Base-by-base conservation (phyloP, 257 asterid genomes). In the Ballota nigra region DNA sequence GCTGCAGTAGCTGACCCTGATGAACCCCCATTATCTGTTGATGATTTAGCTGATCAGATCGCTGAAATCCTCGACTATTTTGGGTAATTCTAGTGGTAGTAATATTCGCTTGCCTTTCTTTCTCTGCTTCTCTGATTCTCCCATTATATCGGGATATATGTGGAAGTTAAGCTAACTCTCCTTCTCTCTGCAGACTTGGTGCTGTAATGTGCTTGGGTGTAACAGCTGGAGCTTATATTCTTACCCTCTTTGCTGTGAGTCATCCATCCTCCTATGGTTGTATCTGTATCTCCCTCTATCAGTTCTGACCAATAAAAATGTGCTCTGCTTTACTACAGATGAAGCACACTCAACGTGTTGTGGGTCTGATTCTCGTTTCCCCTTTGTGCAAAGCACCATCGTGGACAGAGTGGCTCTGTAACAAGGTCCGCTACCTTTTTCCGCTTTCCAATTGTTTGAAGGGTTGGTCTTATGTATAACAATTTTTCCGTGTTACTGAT, bases 341-440 rank as follows among this genome's bases (percentile, higher is more conserved):
- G 16, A 95, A 92, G 80, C 77, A 95, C 76, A 31, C 92, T 8
- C 82, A 72, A 45, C 91, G 96, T 63, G 97, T 90, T 53, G 79
- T 83, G 86, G 99, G 99, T 73, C 75, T 95, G 88, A 89, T 95
- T 81, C 98, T 95, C 26, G 82, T 95, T 81, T 95, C 99, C 74
- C 98, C 99, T 28, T 73, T 95, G 53, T 95, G 99, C 89, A 87
- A 88, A 88, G 79, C 89, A 63, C 96, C 99, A 45, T 92, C 98
- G 40, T 95, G 99, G 99, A 84, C 97, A 59, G 98, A 95, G 77
- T 95, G 99, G 99, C 75, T 92, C 67, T 88, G 91, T 64, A 95
- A 88, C 73, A 95, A 95, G 99, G 99, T 95, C 51, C 18, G 12
- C 68, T 79, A 47, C 80, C 43, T 63, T 70, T 33, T 9, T 2